phyloP scores from a whole-genome alignment of 768 basidiomycete genomes.

The Hypholoma sublateritium region DNA sequence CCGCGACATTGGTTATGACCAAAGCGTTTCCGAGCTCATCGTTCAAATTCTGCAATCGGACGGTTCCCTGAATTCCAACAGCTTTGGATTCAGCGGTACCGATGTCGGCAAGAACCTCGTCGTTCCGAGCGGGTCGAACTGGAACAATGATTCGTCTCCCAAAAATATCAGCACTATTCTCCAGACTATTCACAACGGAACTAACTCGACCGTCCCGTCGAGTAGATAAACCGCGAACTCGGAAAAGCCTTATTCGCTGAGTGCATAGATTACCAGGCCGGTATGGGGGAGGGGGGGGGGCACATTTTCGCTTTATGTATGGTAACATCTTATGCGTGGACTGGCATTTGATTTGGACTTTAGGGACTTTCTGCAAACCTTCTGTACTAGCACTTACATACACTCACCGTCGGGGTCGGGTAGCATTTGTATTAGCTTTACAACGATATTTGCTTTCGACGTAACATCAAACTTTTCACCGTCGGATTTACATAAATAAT shows the following conservation, averaged over 20 bases:
- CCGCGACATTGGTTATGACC: slow-evolving; percentile 33
- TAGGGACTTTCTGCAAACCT: not conserved
- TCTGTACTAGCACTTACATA: not conserved
- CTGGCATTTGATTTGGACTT: not conserved
- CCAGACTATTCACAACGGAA: slow-evolving; percentile 4
- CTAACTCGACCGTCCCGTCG: not conserved
- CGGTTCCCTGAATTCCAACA: slow-evolving; percentile 26
- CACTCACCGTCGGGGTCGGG: not conserved
- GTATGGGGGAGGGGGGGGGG: too few species aligned
- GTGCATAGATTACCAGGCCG: too few species aligned
- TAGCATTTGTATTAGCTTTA: too few species aligned
- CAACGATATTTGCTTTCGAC: not conserved
- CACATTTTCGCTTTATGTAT: too few species aligned
- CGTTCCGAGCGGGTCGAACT: slow-evolving; percentile 25
- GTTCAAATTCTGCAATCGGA: slow-evolving; percentile 26
- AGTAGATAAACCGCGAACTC: not conserved
- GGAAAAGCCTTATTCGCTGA: too few species aligned
- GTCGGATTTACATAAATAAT: too few species aligned
- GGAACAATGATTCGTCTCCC: slow-evolving; percentile 25
- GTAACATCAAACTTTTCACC: too few species aligned
- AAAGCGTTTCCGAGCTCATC: slow-evolving; percentile 27
- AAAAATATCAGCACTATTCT: slow-evolving; percentile 22
- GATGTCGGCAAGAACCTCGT: slow-evolving; percentile 28
- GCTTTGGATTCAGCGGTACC: slow-evolving; percentile 32
- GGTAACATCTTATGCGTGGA: not conserved